A percentile compares a stretch with the other conserved stretches of the same genome.
Evolutionary conservation across 176 grass and related monocot genomes (phyloP).

Genomic region (Oryza coarctata): DNA sequence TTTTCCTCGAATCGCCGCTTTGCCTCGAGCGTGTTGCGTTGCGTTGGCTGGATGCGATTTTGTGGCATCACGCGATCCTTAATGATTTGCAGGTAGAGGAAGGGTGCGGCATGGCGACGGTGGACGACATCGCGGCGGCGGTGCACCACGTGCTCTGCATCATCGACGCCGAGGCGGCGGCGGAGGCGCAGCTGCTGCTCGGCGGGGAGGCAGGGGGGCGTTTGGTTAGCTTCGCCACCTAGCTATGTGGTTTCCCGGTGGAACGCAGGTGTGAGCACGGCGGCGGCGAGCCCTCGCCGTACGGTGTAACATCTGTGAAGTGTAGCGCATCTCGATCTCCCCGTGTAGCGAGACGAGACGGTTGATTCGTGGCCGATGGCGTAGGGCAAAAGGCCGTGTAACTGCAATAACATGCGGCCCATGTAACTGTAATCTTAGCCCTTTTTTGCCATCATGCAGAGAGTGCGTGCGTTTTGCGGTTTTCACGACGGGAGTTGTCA

Average conservation of each 20-base stretch:
- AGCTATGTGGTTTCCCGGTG: not conserved
- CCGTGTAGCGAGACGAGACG: not conserved
- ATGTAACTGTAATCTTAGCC: not conserved
- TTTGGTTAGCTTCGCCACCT: not conserved
- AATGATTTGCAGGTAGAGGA: constrained; percentile 68
- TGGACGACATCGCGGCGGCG: constrained; percentile 83
- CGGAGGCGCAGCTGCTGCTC: constrained; percentile 31
- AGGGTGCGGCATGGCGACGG: constrained; percentile 60
- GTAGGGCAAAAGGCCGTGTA: not conserved
- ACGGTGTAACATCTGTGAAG: constrained; percentile 25
- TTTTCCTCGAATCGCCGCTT: not conserved
- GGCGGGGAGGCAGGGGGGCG: not conserved
- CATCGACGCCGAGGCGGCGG: constrained; percentile 53
- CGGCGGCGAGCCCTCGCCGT: not conserved
- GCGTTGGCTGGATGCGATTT: not conserved
- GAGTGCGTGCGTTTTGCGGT: not conserved
- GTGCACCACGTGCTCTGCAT: constrained; percentile 69
- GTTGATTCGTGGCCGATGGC: not conserved
- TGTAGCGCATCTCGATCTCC: constrained; percentile 1
- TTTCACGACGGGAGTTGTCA: not conserved
- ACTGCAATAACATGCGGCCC: not conserved
- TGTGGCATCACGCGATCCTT: no score
- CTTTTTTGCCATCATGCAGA: not conserved
- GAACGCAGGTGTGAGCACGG: not conserved
- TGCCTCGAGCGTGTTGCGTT: not conserved